These are phyloP conservation scores for Vitis cinerea DNA, from an alignment of 164 flowering plant species.

Conservation along the genomic window DNA sequence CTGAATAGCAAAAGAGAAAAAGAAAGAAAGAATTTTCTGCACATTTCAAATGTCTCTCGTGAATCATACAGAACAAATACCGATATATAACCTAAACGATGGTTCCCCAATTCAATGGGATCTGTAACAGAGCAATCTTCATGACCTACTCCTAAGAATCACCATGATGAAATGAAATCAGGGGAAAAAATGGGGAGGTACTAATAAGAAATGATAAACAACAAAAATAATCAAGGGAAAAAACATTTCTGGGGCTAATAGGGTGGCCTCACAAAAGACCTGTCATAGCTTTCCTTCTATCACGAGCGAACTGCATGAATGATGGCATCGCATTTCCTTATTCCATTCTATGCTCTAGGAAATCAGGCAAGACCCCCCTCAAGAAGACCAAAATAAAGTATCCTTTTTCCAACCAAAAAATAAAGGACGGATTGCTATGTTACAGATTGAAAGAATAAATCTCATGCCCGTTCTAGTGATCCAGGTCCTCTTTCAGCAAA, in stretches of 20 bases:
- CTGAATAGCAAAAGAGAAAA: not conserved
- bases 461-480: constrained; percentile 19
- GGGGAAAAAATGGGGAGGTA: constrained; percentile 20
- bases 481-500: constrained; percentile 12
- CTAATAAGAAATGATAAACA: constrained; percentile 19
- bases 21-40: constrained; percentile 57
- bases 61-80: constrained; percentile 47
- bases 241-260: constrained; percentile 9
- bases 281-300: constrained; percentile 22
- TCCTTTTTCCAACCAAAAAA: constrained; percentile 32
- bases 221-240: not conserved
- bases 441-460: constrained; percentile 49
- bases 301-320: not conserved
- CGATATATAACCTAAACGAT: constrained; percentile 30
- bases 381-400: constrained; percentile 18
- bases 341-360: constrained; percentile 11
- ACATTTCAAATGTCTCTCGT: constrained; percentile 56
- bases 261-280: constrained; percentile 12
- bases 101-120: constrained; percentile 38
- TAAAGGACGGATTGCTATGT: constrained; percentile 30
- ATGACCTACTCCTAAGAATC: constrained; percentile 33
- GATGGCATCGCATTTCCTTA: constrained; percentile 10
- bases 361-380: constrained; percentile 24
- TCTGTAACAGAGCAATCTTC: constrained; percentile 45
- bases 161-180: constrained; percentile 21